phyloP scores from a whole-genome alignment of 2,329 filamentous ascomycete species.

The Pyrenochaeta sp. region DNA sequence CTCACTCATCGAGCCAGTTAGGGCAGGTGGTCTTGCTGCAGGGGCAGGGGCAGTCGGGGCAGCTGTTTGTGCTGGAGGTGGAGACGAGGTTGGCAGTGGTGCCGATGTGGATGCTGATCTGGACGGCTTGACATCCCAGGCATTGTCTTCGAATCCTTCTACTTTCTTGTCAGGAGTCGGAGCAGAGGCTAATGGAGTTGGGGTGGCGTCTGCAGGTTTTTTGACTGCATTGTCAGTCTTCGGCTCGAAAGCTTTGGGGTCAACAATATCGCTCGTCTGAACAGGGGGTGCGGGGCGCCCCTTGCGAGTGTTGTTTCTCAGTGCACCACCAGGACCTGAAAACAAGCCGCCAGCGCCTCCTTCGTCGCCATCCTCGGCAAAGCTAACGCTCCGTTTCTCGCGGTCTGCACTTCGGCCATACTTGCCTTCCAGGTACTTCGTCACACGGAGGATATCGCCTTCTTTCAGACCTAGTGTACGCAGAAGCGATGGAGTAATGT shows the following conservation, averaged over 20 bases:
- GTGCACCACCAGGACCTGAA: slow-evolving; percentile 86
- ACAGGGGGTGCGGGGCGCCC: slow-evolving; percentile 87
- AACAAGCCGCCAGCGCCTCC: slow-evolving; percentile 80
- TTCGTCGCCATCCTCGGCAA: slow-evolving; percentile 65
- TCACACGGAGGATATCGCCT: slow-evolving; percentile 95
- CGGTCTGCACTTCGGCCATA: slow-evolving; percentile 69
- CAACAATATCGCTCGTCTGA: slow-evolving; percentile 84
- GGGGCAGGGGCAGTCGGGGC: slow-evolving; percentile 56
- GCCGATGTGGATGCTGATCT: slow-evolving; percentile 60
- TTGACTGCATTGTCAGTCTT: slow-evolving; percentile 58
- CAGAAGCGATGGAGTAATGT: slow-evolving; percentile 83
- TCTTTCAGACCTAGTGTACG: slow-evolving; percentile 93
- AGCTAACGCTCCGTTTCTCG: slow-evolving; percentile 64
- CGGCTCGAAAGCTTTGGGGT: slow-evolving; percentile 83
- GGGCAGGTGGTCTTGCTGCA: slow-evolving; percentile 40
- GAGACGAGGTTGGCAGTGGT: slow-evolving; percentile 50
- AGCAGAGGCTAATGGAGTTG: slow-evolving; percentile 59
- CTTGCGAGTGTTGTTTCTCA: slow-evolving; percentile 95
- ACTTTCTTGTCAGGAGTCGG: slow-evolving; percentile 60
- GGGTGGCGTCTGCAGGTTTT: slow-evolving; percentile 56
- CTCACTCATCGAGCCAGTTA: slow-evolving; percentile 74
- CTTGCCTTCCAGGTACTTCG: slow-evolving; percentile 85
- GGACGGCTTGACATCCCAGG: slow-evolving; percentile 92
- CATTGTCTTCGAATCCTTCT: slow-evolving; percentile 90
- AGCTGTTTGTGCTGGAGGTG: slow-evolving; percentile 52